These are phyloP conservation scores for Dactylorhiza incarnata DNA, from an alignment of 106 monocot species.

Conservation along the genomic window DNA sequence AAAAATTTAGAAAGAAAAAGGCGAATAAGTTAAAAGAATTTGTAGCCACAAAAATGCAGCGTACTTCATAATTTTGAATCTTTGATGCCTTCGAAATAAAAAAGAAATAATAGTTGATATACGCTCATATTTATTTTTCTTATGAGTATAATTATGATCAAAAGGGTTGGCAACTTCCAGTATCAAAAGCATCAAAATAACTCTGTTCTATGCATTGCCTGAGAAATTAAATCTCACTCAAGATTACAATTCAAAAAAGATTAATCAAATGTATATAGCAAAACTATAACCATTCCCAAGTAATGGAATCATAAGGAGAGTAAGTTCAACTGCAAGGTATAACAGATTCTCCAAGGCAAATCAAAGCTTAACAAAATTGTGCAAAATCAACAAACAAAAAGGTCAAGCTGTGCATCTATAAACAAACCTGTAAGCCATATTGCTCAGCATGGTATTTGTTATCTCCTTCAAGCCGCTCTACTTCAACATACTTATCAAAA, in stretches of 20 bases:
- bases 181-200: background rate
- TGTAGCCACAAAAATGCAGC: background rate
- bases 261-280: background rate
- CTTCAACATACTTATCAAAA: slow-evolving; percentile 95
- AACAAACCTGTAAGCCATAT: slow-evolving; percentile 75
- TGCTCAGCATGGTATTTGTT: slow-evolving; percentile 93
- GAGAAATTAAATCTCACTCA: background rate
- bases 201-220: background rate
- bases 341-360: background rate
- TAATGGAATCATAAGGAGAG: background rate
- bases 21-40: background rate
- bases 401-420: background rate
- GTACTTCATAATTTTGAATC: background rate
- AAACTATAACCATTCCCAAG: background rate
- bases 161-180: background rate
- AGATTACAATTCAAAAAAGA: background rate
- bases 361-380: background rate
- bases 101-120: background rate
- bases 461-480: slow-evolving; percentile 85
- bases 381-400: slow-evolving; percentile 1
- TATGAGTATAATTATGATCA: background rate
- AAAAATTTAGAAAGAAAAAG: background rate
- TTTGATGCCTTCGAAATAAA: background rate
- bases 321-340: background rate
- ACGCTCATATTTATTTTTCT: too few relatives aligned